Evolutionary conservation across 1,284 basidiomycete genomes (phyloP).

Genomic region (Cystobasidium slooffiae): DNA sequence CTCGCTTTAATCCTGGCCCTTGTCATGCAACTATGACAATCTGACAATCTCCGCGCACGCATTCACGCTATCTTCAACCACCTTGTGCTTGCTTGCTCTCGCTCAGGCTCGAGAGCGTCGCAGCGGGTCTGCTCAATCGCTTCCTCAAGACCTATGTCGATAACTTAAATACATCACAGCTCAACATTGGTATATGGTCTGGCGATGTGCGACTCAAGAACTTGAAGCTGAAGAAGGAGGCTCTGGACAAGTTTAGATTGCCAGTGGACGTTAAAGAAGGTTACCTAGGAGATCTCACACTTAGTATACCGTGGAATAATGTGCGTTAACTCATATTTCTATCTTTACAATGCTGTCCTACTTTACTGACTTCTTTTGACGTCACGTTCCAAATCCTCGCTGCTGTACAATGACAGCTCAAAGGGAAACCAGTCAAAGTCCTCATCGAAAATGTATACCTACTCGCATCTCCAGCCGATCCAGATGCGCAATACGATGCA

Average conservation of each 20-base stretch:
- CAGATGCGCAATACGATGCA: constrained; percentile 70
- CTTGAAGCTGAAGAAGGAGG: constrained; percentile 87
- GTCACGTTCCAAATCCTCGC: neutral
- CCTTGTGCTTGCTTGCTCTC: neutral
- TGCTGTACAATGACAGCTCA: constrained; percentile 62
- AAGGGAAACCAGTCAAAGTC: constrained; percentile 90
- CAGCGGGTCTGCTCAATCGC: constrained; percentile 61
- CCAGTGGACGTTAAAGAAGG: constrained; percentile 97
- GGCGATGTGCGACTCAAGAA: constrained; percentile 69
- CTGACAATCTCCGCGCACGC: neutral
- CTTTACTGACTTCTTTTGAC: neutral
- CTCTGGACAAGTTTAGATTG: constrained; percentile 92
- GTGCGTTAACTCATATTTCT: constrained; percentile 23
- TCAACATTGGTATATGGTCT: constrained; percentile 92
- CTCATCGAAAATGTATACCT: constrained; percentile 94
- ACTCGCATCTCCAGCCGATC: constrained; percentile 82
- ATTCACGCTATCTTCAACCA: neutral
- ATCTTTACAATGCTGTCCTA: neutral
- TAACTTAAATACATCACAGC: constrained; percentile 91
- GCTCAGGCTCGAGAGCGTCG: constrained; percentile 41
- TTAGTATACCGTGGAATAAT: constrained; percentile 92
- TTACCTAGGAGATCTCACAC: constrained; percentile 86
- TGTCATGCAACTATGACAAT: neutral
- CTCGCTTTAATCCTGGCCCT: neutral
- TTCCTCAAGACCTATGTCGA: constrained; percentile 95